Base-by-base conservation (phyloP, 208 protist species). In the Leishmania gerbilli region DNA sequence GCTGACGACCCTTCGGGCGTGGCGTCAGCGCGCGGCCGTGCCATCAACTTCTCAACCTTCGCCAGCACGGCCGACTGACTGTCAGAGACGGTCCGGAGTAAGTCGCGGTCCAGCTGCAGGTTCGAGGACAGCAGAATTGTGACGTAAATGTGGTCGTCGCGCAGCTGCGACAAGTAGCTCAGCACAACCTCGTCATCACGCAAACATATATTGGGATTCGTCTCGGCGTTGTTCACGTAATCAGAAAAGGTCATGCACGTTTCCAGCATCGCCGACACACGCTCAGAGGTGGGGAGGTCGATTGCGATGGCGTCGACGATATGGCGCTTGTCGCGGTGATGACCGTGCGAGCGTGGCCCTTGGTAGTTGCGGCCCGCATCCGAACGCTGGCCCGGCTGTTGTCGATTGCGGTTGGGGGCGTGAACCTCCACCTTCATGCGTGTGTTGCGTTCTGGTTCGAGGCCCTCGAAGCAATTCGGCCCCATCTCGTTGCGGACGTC, bases 181-280 rank as follows among this genome's bases (percentile, higher is more conserved):
- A 76, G 49, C 67, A 95, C 83, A 68, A 97, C 87, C 37, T 95
- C 92, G 76, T 97, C 92, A 37, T 71, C 65, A 17, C 64, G 45
- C 17, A 94, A 76, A 11, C 74, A 79, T 45, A 83, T 87, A 19
- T 92, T 87, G 15, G 72, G 51, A 45, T 84, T 62, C 69, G 87
- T 80, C 58, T 85, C 87, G 13, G 85, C 83, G 76, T 94, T 93
- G 76, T 90, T 86, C 17, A 95, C 79, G 80, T 95, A 96, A 89
- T 97, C 94, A 53, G 92, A 89, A 64, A 97, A 87, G 34, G 90
- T 86, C 60, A 93, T 86, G 81, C 92, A 96, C 31, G 83, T 86
- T 37, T 97, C 94, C 34, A 97, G 86, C 94, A 97, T 97, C 21
- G 82, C 81, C 2, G 91, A 81, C 31, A 97, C 64, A 31, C 81